Conservation (phyloP, 1,139 yeast species). For the Suhomyces kunorum region DNA sequence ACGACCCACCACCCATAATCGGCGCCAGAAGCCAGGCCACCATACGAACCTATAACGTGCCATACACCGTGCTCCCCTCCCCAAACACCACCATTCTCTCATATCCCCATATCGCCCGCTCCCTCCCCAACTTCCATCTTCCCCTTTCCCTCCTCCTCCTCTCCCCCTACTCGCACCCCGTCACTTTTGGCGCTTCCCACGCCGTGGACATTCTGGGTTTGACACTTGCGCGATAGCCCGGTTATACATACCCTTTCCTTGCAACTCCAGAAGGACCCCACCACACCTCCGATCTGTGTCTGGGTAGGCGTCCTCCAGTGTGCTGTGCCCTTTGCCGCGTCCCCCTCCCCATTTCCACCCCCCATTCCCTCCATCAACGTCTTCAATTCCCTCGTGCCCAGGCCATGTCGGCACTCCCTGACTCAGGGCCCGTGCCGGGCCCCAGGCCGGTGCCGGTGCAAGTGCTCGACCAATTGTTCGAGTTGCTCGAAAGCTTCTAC, state of each 20-base stretch:
- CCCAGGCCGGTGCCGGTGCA: constrained; percentile 8
- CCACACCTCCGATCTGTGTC: constrained; percentile 3
- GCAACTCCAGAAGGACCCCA: constrained; percentile 5
- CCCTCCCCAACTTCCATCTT: background rate
- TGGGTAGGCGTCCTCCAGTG: background rate
- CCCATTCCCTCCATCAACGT: background rate
- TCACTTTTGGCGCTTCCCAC: constrained; percentile 4
- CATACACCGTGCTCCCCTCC: background rate
- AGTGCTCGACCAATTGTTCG: constrained; percentile 14
- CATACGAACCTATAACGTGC: background rate
- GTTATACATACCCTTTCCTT: constrained; percentile 14
- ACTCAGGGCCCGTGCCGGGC: constrained; percentile 1
- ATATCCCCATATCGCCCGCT: background rate
- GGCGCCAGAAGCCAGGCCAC: background rate
- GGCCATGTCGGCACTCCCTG: constrained; percentile 5
- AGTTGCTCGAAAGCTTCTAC: constrained; percentile 14
- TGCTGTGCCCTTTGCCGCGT: background rate
- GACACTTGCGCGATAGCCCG: constrained; percentile 15
- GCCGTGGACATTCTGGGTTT: constrained; percentile 6
- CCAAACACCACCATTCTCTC: background rate
- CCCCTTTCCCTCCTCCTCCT: background rate
- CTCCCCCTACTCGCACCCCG: constrained; percentile 1
- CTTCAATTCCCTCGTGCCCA: too few relatives aligned
- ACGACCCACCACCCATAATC: background rate
- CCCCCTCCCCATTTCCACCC: background rate